phyloP scores from a whole-genome alignment of 768 basidiomycete species.

The Bullera alba region DNA sequence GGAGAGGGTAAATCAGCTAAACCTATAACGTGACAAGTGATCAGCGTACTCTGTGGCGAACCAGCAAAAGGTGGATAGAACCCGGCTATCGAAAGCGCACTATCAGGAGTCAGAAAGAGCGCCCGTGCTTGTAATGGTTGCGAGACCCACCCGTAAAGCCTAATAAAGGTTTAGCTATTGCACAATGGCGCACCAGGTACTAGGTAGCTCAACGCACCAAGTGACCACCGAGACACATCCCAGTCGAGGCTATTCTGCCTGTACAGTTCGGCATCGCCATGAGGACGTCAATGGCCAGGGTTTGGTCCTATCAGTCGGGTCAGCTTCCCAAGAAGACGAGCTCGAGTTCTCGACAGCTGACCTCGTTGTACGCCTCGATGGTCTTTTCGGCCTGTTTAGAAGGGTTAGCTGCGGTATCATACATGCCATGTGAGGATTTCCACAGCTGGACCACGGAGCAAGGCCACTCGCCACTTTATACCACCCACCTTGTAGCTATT shows the following conservation, averaged over 20 bases:
- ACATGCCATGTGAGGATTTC: neutral
- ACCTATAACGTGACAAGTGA: neutral
- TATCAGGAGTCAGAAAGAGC: conserved; percentile 35
- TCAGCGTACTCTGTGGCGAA: conserved; percentile 71
- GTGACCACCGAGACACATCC: conserved; percentile 39
- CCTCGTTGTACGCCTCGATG: conserved; percentile 81
- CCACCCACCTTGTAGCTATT: conserved; percentile 73
- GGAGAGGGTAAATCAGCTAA: neutral
- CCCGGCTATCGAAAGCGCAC: conserved; percentile 81
- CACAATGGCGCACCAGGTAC: neutral
- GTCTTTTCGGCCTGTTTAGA: conserved; percentile 70
- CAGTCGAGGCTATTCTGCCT: conserved; percentile 64
- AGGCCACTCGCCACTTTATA: no score
- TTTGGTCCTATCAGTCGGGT: conserved; percentile 61
- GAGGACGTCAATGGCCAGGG: conserved; percentile 68
- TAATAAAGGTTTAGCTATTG: neutral
- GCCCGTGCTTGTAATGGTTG: neutral
- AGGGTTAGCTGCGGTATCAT: neutral
- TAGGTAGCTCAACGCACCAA: conserved; percentile 12
- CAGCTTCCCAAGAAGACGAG: neutral
- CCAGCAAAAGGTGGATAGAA: conserved; percentile 81
- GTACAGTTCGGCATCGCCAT: conserved; percentile 71
- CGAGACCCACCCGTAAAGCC: conserved; percentile 33
- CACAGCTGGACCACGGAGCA: neutral
- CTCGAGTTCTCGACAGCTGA: conserved; percentile 29